Evolutionary conservation across 2,329 filamentous ascomycete genomes (phyloP).

Genomic region (Sporothrix brasiliensis): DNA sequence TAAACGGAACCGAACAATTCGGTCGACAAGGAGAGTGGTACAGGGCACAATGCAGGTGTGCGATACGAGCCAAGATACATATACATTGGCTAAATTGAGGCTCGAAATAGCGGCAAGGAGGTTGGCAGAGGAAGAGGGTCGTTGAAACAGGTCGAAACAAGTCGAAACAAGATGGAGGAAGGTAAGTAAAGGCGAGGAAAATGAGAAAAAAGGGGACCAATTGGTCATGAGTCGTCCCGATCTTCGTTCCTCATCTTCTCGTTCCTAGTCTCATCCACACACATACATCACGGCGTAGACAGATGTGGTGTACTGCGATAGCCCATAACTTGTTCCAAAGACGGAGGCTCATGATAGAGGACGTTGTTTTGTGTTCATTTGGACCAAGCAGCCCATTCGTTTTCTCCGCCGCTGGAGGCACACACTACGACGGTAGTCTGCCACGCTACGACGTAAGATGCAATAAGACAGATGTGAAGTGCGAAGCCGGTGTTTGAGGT

Average conservation of each 20-base stretch:
- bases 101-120: not conserved
- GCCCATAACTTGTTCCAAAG: not conserved
- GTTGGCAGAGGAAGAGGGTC: not conserved
- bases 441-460: not conserved
- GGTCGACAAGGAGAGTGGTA: not conserved
- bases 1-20: not conserved
- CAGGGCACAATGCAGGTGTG: not conserved
- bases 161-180: conserved; percentile 14
- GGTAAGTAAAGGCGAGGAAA: not conserved
- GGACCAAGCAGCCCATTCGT: not conserved
- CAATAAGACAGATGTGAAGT: conserved; percentile 5
- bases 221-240: not conserved
- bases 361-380: not conserved
- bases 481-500: conserved; percentile 18
- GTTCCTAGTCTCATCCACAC: not conserved
- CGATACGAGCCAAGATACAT: not conserved
- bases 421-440: not conserved
- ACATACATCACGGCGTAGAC: not conserved
- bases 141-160: conserved; percentile 25
- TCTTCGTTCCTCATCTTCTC: not conserved
- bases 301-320: not conserved
- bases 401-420: not conserved
- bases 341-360: not conserved
- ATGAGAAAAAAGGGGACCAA: not conserved
- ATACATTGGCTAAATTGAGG: not conserved